These are phyloP conservation scores for Thermothelomyces thermophilus DNA, from an alignment of 2,329 filamentous ascomycete genomes.

Conservation along the genomic window DNA sequence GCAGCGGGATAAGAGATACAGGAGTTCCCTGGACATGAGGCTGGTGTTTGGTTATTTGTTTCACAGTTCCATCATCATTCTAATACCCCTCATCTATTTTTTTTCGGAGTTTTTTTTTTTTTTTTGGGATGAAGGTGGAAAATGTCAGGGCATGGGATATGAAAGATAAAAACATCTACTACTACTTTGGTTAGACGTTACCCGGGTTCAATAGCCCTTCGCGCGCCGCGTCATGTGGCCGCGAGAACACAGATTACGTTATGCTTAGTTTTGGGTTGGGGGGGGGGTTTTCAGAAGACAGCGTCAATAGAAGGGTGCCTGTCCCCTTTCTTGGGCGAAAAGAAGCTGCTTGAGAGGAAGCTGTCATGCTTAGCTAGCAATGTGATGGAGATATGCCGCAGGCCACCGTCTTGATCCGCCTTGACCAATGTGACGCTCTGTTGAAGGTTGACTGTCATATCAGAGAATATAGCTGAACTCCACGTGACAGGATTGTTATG, in stretches of 20 bases:
- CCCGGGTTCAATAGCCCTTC: conserved; percentile 25
- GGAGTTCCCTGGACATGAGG: not conserved
- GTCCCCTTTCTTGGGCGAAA: not conserved
- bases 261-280: not conserved
- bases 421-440: not conserved
- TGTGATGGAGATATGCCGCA: too few relatives aligned
- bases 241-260: conserved; percentile 1
- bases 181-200: conserved; percentile 21
- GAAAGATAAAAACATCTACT: conserved; percentile 1
- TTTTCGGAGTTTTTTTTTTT: conserved; percentile 1
- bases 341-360: not conserved
- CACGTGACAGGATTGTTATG: conserved; percentile 10
- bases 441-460: not conserved
- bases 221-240: not conserved
- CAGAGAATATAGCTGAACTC: not conserved
- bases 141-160: conserved; percentile 16
- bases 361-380: not conserved
- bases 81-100: conserved; percentile 7
- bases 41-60: not conserved
- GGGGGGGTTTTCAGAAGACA: not conserved
- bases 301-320: not conserved
- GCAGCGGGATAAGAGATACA: not conserved
- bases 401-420: not conserved
- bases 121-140: conserved; percentile 6
- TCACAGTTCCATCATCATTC: not conserved